Percentiles rank a stretch among this genome's conserved stretches.
Evolutionary conservation across 2,329 filamentous ascomycete genomes (phyloP).

Genomic region (Periconia macrospinosa): DNA sequence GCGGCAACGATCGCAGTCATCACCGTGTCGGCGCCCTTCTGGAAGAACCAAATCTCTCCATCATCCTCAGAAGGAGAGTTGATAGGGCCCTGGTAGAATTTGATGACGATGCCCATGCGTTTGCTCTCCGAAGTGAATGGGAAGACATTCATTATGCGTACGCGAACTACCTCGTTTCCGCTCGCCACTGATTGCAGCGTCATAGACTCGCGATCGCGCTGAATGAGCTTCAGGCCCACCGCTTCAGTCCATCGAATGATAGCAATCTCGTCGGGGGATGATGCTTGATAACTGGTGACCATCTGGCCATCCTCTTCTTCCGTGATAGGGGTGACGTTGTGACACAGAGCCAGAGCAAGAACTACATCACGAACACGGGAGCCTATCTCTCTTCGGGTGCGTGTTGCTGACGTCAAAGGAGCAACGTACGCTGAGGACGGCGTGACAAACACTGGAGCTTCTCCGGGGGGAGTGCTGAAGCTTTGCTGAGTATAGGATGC

Average conservation of each 20-base stretch:
- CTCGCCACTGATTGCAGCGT: slow-evolving; percentile 75
- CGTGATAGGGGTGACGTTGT: slow-evolving; percentile 91
- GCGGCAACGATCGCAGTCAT: slow-evolving; percentile 95
- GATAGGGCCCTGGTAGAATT: slow-evolving; percentile 61
- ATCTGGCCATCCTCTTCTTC: slow-evolving; percentile 79
- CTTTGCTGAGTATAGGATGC: slow-evolving; percentile 81
- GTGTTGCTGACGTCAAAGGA: slow-evolving; percentile 67
- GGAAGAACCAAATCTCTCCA: slow-evolving; percentile 96
- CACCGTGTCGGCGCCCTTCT: slow-evolving; percentile 97
- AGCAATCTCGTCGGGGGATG: slow-evolving; percentile 95
- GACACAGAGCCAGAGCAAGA: slow-evolving; percentile 86
- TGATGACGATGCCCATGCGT: slow-evolving; percentile 95
- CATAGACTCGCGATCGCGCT: slow-evolving; percentile 87
- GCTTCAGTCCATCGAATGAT: slow-evolving; percentile 95
- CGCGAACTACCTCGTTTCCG: slow-evolving; percentile 74
- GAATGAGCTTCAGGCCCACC: slow-evolving; percentile 80
- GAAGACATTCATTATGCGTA: slow-evolving; percentile 89
- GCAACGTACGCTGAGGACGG: slow-evolving; percentile 71
- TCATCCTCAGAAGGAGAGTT: slow-evolving; percentile 52
- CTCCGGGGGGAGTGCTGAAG: slow-evolving; percentile 58
- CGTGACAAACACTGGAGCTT: slow-evolving; percentile 61
- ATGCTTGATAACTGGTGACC: slow-evolving; percentile 89
- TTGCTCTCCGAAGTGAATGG: slow-evolving; percentile 98
- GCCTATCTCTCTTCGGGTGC: slow-evolving; percentile 90
- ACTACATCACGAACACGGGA: slow-evolving; percentile 91